Conservation (phyloP, 805 yeast species). For the Ogataea glucozyma region DNA sequence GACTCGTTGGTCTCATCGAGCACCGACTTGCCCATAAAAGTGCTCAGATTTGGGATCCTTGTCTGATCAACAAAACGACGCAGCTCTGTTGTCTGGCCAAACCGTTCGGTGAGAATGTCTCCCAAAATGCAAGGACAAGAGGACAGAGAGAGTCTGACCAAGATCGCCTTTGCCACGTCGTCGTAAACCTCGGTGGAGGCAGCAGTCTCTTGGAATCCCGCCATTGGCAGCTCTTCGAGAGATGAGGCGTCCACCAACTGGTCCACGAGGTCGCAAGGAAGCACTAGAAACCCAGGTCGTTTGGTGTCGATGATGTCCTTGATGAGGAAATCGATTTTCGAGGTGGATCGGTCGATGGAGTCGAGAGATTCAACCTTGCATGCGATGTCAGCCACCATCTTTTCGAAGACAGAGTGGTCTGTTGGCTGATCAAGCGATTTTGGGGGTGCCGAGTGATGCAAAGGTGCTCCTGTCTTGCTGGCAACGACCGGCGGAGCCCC, state of each 20-base stretch:
- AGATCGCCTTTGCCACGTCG: conserved; percentile 42
- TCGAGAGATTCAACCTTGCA: conserved; percentile 55
- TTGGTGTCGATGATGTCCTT: conserved; percentile 52
- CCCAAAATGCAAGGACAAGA: conserved; percentile 65
- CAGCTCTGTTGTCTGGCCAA: conserved; percentile 45
- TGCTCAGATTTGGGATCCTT: conserved; percentile 56
- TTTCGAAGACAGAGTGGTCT: conserved; percentile 66
- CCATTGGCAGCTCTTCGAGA: conserved; percentile 17
- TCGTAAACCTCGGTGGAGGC: conserved; percentile 6
- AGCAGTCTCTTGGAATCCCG: background rate
- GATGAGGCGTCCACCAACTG: conserved; percentile 37
- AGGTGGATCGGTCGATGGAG: conserved; percentile 48
- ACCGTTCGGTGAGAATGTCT: conserved; percentile 71
- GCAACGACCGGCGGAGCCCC: conserved; percentile 61
- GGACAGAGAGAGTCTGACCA: conserved; percentile 52
- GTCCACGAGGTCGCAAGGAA: conserved; percentile 72
- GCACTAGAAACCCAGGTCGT: conserved; percentile 79
- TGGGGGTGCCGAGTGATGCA: conserved; percentile 65
- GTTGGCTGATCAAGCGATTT: conserved; percentile 47
- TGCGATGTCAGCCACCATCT: conserved; percentile 56
- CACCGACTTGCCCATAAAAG: conserved; percentile 70
- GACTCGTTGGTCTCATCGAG: conserved; percentile 67
- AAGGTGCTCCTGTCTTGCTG: conserved; percentile 32
- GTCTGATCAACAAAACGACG: conserved; percentile 51
- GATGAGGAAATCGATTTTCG: conserved; percentile 70